Evolutionary conservation across 1,139 yeast species (phyloP).

Genomic region (Saccharomyces hybrid): DNA sequence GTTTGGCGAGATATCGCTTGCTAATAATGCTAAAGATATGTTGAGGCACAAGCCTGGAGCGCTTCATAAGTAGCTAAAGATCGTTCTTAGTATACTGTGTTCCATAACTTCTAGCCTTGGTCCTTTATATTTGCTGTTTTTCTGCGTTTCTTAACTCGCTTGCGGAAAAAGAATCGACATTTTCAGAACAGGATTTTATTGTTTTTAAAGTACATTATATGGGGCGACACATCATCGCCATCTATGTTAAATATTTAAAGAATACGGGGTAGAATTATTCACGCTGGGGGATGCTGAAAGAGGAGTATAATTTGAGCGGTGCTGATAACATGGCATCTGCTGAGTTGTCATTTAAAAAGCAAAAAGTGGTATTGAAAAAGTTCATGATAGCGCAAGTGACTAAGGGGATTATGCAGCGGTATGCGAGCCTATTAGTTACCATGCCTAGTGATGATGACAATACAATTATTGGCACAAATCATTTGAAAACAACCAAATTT

Average conservation of each 20-base stretch:
- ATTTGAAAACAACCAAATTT: constrained; percentile 6
- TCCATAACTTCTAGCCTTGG: background rate
- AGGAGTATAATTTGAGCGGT: background rate
- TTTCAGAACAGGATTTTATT: background rate
- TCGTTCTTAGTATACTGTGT: background rate
- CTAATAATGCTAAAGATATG: background rate
- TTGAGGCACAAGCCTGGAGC: background rate
- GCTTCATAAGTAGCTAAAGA: background rate
- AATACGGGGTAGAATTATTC: background rate
- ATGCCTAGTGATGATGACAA: background rate
- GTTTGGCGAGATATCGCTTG: constrained; percentile 16
- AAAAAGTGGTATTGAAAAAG: constrained; percentile 7
- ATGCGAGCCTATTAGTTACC: constrained; percentile 8
- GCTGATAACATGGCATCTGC: background rate
- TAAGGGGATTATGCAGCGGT: constrained; percentile 11
- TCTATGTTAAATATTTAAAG: background rate
- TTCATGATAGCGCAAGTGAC: constrained; percentile 15
- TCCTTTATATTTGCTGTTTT: background rate
- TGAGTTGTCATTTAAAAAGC: constrained; percentile 7
- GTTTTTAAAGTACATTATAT: background rate
- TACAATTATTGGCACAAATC: background rate
- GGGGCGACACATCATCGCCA: background rate
- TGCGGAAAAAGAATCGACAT: background rate
- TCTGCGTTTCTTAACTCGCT: background rate
- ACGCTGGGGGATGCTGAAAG: background rate